Conservation (phyloP, 228 moss, liverwort and hornwort genomes). For the Sphagnum magellanicum region DNA sequence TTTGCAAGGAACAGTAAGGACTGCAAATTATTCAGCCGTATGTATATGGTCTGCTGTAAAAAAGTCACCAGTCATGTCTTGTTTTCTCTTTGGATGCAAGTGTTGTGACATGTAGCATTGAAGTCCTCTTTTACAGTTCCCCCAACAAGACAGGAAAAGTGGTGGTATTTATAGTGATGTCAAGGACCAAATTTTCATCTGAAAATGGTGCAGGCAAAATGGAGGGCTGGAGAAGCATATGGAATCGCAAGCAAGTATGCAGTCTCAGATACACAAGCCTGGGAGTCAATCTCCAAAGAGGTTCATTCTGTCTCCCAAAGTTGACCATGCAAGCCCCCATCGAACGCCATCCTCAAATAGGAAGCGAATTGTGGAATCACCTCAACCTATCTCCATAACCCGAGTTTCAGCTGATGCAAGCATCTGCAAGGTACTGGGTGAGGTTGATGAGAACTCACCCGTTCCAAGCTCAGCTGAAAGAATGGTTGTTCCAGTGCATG, state of each 20-base stretch:
- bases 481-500: not conserved
- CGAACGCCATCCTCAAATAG: conserved; percentile 8
- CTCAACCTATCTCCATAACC: conserved; percentile 1
- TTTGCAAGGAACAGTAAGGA: too few species aligned
- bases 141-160: conserved; percentile 5
- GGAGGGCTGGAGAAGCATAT: conserved; percentile 37
- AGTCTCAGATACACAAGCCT: conserved; percentile 24
- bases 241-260: conserved; percentile 16
- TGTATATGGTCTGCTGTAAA: too few species aligned
- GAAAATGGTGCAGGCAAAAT: conserved; percentile 25
- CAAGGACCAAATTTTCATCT: too few species aligned
- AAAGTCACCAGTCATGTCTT: too few species aligned
- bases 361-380: conserved; percentile 17
- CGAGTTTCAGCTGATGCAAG: conserved; percentile 9
- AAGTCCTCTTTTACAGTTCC: not conserved
- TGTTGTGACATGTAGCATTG: too few species aligned
- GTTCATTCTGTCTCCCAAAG: conserved; percentile 13
- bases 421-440: conserved; percentile 49
- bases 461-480: conserved; percentile 6
- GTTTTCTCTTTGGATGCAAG: too few species aligned
- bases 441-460: conserved; percentile 57
- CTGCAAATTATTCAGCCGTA: too few species aligned
- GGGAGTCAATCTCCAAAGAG: conserved; percentile 21
- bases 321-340: conserved; percentile 13
- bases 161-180: not conserved